phyloP scores from a whole-genome alignment of 345 rosid genomes.

The Cardiospermum halicacabum region DNA sequence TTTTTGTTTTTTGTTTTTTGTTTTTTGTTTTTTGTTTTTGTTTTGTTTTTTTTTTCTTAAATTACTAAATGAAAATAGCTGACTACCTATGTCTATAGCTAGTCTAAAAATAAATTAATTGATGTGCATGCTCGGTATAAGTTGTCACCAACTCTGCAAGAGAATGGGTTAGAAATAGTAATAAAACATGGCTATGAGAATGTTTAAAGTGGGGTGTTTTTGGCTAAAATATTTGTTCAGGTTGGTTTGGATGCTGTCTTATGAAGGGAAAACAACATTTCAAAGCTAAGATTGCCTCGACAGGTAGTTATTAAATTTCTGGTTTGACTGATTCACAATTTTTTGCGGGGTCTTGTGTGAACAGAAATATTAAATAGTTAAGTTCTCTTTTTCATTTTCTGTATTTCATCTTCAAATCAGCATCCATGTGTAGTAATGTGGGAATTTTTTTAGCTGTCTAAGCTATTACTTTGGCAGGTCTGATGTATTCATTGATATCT shows the following conservation, averaged over 20 bases:
- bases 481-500: conserved; percentile 17
- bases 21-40: too few species aligned
- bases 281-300: conserved; percentile 16
- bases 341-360: not conserved
- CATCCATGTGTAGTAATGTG: conserved; percentile 5
- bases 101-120: not conserved
- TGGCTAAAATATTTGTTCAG: conserved; percentile 25
- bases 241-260: conserved; percentile 22
- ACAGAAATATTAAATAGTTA: conserved; percentile 6
- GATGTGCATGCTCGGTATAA: not conserved
- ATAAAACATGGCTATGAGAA: not conserved
- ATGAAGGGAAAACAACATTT: conserved; percentile 14
- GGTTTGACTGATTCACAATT: conserved; percentile 8
- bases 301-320: conserved; percentile 17
- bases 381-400: conserved; percentile 24
- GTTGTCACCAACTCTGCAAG: not conserved
- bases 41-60: not conserved
- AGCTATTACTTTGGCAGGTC: conserved; percentile 27
- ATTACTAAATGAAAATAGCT: not conserved
- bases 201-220: conserved; percentile 15
- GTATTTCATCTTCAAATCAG: conserved; percentile 8
- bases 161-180: not conserved
- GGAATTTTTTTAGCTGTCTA: conserved; percentile 16
- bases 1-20: too few species aligned
- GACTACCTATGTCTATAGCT: not conserved